Evolutionary conservation across 164 flowering plant genomes (phyloP).

Genomic region (Magnolia officinalis): DNA sequence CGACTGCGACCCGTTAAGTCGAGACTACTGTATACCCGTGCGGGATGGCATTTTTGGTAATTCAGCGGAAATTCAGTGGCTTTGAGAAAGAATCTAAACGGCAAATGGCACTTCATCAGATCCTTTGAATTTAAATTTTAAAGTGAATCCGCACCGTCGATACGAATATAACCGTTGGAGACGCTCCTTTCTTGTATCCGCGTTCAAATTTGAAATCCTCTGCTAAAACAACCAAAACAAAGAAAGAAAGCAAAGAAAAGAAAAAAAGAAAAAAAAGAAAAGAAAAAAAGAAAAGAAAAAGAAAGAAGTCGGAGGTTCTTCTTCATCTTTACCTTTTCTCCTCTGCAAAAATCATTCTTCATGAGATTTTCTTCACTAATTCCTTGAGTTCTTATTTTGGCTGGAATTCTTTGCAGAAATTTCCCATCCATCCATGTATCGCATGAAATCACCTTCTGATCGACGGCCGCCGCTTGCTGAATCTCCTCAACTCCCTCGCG

Average conservation of each 20-base stretch:
- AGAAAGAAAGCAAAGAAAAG: not conserved
- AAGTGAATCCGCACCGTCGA: not conserved
- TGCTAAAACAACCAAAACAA: not conserved
- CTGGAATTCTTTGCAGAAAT: not conserved
- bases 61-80: too few relatives aligned
- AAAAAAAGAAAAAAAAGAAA: not conserved
- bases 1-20: too few relatives aligned
- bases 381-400: too few relatives aligned
- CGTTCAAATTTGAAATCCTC: constrained; percentile 1
- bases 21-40: too few relatives aligned
- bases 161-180: constrained; percentile 7
- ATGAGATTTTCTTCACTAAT: not conserved
- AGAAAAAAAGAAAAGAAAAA: too few relatives aligned
- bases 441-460: constrained; percentile 30
- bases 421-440: not conserved
- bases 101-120: too few relatives aligned
- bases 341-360: not conserved
- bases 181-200: not conserved
- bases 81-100: too few relatives aligned
- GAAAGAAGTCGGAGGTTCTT: not conserved
- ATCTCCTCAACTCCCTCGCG: constrained; percentile 47
- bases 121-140: too few relatives aligned
- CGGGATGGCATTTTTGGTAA: too few relatives aligned
- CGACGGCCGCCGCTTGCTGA: constrained; percentile 67
- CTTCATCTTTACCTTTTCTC: not conserved